Evolutionary conservation across 257 asterid genomes (phyloP).

Genomic region (Fraxinus excelsior): DNA sequence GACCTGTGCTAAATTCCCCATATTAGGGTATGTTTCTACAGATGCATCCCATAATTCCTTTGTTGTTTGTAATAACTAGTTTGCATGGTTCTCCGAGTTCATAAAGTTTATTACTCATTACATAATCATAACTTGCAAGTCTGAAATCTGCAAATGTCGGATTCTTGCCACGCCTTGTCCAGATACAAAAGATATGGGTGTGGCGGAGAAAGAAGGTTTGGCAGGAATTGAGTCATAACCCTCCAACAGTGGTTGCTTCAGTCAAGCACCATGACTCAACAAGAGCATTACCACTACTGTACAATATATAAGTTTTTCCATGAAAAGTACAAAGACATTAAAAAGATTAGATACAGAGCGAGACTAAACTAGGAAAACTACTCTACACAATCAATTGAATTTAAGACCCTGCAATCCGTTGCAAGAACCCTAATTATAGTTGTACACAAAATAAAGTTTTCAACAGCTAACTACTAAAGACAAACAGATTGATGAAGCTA

Average conservation of each 20-base stretch:
- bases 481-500: background rate
- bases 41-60: background rate
- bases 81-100: background rate
- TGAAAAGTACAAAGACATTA: background rate
- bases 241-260: background rate
- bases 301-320: background rate
- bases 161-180: background rate
- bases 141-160: background rate
- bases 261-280: background rate
- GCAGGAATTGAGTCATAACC: background rate
- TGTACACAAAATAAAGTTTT: background rate
- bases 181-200: background rate
- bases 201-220: background rate
- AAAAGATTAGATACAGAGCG: background rate
- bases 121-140: background rate
- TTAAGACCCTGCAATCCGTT: background rate
- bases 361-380: background rate
- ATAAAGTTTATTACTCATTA: no score
- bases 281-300: background rate
- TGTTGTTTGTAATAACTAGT: background rate
- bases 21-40: background rate
- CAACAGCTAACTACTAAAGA: conserved; percentile 3
- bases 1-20: background rate
- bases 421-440: background rate
- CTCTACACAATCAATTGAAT: background rate